phyloP scores from a whole-genome alignment of 2,329 filamentous ascomycete genomes.

The Aspergillus fumigatiaffinis region DNA sequence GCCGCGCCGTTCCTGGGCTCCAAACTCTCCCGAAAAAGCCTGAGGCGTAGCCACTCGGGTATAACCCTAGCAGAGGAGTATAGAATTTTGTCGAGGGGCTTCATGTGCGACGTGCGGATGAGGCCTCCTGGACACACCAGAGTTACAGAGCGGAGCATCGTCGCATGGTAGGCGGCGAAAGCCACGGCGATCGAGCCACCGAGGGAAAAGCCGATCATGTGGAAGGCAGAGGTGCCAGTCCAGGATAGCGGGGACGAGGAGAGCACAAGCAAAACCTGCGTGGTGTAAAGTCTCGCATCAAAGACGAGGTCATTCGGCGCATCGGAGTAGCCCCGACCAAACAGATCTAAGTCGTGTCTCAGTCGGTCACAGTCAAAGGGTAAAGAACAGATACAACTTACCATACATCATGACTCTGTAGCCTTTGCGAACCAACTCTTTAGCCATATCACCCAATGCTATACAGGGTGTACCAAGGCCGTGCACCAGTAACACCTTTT shows the following conservation, averaged over 20 bases:
- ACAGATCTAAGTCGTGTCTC: constrained; percentile 1
- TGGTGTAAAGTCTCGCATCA: constrained; percentile 62
- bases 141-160: constrained; percentile 3
- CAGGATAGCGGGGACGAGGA: constrained; percentile 63
- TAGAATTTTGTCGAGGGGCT: not conserved
- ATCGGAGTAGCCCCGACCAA: constrained; percentile 7
- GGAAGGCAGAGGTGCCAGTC: constrained; percentile 39
- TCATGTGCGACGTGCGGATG: constrained; percentile 2
- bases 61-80: not conserved
- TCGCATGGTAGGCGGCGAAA: constrained; percentile 1
- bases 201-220: constrained; percentile 5
- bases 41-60: constrained; percentile 3
- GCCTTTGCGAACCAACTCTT: not conserved
- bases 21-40: not conserved
- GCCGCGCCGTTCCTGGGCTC: constrained; percentile 2
- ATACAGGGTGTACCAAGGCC: constrained; percentile 1
- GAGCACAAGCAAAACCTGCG: constrained; percentile 64
- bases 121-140: constrained; percentile 3
- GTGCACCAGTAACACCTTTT: constrained; percentile 2
- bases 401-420: constrained; percentile 4
- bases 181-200: constrained; percentile 5
- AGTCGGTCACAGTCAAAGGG: not conserved
- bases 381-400: not conserved
- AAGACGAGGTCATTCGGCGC: constrained; percentile 52
- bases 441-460: constrained; percentile 2